These are phyloP conservation scores for Vitis hybrid DNA, from an alignment of 177 flowering plant species.

Conservation along the genomic window DNA sequence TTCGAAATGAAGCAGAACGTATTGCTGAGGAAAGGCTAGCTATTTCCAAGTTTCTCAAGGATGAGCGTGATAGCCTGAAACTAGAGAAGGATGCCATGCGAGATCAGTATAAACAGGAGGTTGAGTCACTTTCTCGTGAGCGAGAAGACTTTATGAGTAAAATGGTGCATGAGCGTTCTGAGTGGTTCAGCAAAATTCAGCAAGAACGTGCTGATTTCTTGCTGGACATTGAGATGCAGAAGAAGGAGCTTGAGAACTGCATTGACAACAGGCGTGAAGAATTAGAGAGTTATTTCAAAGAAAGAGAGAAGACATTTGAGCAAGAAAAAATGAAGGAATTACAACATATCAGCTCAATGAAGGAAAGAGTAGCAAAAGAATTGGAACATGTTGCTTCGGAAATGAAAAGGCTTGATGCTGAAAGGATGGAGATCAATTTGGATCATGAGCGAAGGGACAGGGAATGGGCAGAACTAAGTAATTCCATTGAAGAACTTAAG, in stretches of 20 bases:
- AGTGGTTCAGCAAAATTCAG: constrained; percentile 81
- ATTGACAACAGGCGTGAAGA: constrained; percentile 74
- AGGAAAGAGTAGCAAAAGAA: constrained; percentile 63
- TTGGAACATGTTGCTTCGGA: constrained; percentile 65
- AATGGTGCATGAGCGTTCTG: constrained; percentile 69
- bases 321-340: constrained; percentile 66
- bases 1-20: constrained; percentile 62
- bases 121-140: constrained; percentile 64
- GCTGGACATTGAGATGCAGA: constrained; percentile 71
- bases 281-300: constrained; percentile 62
- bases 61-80: constrained; percentile 74
- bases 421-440: constrained; percentile 63
- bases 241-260: constrained; percentile 66
- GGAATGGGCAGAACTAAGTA: constrained; percentile 75
- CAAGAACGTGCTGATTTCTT: constrained; percentile 69
- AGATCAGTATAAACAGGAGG: constrained; percentile 56
- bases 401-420: constrained; percentile 72
- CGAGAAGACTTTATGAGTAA: constrained; percentile 64
- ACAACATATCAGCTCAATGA: constrained; percentile 51
- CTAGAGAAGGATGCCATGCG: constrained; percentile 61
- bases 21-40: constrained; percentile 58
- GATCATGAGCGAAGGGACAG: constrained; percentile 73
- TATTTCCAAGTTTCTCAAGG: constrained; percentile 62
- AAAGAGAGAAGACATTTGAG: constrained; percentile 70
- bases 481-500: constrained; percentile 79